A percentile compares a stretch with the other conserved stretches of the same genome.
These are phyloP conservation scores for Madurella mycetomatis DNA, from an alignment of 2,329 filamentous ascomycete species.

Conservation along the genomic window DNA sequence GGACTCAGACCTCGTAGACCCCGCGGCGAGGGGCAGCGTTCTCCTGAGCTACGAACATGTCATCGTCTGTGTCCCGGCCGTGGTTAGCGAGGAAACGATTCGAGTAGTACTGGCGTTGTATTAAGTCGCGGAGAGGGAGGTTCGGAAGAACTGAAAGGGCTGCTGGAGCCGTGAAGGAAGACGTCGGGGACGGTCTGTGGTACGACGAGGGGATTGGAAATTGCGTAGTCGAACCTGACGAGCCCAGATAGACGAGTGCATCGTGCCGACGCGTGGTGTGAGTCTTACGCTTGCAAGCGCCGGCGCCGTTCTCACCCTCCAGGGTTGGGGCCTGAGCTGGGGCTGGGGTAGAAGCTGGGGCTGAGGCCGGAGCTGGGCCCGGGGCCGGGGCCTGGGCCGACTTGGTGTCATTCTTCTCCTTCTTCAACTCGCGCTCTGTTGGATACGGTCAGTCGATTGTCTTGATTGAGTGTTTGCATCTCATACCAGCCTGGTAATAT, in stretches of 20 bases:
- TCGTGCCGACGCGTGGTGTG: not conserved
- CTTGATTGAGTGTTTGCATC: not conserved
- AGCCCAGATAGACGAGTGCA: not conserved
- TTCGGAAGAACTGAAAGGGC: not conserved
- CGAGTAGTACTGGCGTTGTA: not conserved
- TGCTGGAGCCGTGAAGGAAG: not conserved
- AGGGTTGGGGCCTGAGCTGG: too few species aligned
- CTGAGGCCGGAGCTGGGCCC: too few species aligned
- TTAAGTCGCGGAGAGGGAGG: not conserved
- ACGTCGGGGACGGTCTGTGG: not conserved
- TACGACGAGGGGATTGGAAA: not conserved
- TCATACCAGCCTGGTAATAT: conserved; percentile 12
- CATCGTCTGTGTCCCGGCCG: conserved; percentile 3
- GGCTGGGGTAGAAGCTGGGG: too few species aligned
- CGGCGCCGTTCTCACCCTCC: not conserved
- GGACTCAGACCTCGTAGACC: not conserved
- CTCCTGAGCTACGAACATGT: conserved; percentile 6
- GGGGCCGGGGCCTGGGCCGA: too few species aligned
- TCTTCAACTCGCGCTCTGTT: not conserved
- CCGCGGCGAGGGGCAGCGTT: not conserved
- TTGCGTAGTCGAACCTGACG: not conserved
- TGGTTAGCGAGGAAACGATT: conserved; percentile 11
- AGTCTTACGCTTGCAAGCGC: not conserved
- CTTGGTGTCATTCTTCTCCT: not conserved
- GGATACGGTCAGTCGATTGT: not conserved